These are phyloP conservation scores for Thielaviopsis populi DNA, from an alignment of 2,329 filamentous ascomycete genomes.

Conservation along the genomic window DNA sequence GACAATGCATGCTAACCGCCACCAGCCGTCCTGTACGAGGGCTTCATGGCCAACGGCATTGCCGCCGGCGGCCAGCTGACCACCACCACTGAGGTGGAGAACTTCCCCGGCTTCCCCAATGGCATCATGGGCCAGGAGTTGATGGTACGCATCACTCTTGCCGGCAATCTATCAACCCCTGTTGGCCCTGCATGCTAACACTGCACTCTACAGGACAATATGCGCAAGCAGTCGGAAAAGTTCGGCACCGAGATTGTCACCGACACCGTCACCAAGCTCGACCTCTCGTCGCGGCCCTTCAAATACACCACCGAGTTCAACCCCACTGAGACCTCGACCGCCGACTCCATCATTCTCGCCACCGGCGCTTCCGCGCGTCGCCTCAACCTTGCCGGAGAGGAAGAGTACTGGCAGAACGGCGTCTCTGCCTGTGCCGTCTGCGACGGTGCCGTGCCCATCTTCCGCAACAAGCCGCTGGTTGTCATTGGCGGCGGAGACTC, in stretches of 20 bases:
- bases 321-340: constrained; percentile 69
- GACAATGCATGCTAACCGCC: neutral
- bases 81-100: constrained; percentile 96
- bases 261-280: constrained; percentile 81
- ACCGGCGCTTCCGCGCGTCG: constrained; percentile 86
- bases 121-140: constrained; percentile 75
- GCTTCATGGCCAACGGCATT: constrained; percentile 93
- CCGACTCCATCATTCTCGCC: constrained; percentile 83
- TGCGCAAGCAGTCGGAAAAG: constrained; percentile 78
- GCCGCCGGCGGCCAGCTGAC: constrained; percentile 93
- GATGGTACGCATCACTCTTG: constrained; percentile 45
- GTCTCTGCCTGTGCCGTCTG: constrained; percentile 95
- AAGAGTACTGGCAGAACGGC: constrained; percentile 94
- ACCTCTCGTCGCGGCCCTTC: constrained; percentile 74
- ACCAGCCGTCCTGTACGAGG: constrained; percentile 79
- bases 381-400: constrained; percentile 71
- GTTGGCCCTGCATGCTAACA: neutral
- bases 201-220: constrained; percentile 49
- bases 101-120: constrained; percentile 88
- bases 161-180: too few relatives aligned
- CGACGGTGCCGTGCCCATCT: constrained; percentile 92
- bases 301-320: constrained; percentile 85
- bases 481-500: constrained; percentile 96
- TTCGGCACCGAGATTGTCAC: constrained; percentile 89
- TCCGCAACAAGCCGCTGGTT: constrained; percentile 86